Percentiles rank a stretch among this genome's conserved stretches.
phyloP scores from a whole-genome alignment of 805 yeast species.

The Millerozyma miso region DNA sequence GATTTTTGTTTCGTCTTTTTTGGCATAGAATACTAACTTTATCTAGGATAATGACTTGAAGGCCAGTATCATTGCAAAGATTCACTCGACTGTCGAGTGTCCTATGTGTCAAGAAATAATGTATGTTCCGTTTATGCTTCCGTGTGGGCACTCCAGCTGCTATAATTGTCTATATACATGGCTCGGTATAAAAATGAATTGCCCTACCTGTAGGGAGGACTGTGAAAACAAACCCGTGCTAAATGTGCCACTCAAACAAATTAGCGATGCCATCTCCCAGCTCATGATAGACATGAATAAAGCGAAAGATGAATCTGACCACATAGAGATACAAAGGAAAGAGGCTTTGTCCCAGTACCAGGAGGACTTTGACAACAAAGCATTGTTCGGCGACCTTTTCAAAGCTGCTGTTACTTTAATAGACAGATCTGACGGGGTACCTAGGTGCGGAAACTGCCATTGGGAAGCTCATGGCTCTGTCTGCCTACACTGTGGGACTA shows the following conservation, averaged over 20 bases:
- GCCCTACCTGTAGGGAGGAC: constrained; percentile 63
- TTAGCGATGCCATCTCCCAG: constrained; percentile 34
- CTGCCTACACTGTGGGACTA: constrained; percentile 67
- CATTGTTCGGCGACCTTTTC: constrained; percentile 49
- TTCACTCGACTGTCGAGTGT: constrained; percentile 42
- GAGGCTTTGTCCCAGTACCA: constrained; percentile 33
- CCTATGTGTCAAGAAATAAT: constrained; percentile 67
- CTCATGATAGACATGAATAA: constrained; percentile 32
- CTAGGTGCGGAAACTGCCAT: constrained; percentile 70
- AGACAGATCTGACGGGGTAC: constrained; percentile 67
- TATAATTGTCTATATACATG: constrained; percentile 60
- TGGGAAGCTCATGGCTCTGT: constrained; percentile 70
- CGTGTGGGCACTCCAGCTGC: constrained; percentile 76
- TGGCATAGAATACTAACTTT: constrained; percentile 10
- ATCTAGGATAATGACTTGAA: constrained; percentile 18
- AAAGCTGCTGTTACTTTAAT: constrained; percentile 42
- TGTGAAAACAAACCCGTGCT: constrained; percentile 48
- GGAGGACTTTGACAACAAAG: constrained; percentile 32
- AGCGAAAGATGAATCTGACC: constrained; percentile 19
- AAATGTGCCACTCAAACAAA: constrained; percentile 49
- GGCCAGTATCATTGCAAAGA: constrained; percentile 21
- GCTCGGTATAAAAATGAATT: constrained; percentile 54
- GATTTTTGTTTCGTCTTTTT: not conserved
- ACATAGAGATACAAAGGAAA: constrained; percentile 20
- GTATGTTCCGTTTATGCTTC: constrained; percentile 58